Percentiles rank a stretch among this genome's conserved stretches.
phyloP scores from a whole-genome alignment of 768 basidiomycete species.

The Suillus cothurnatus region DNA sequence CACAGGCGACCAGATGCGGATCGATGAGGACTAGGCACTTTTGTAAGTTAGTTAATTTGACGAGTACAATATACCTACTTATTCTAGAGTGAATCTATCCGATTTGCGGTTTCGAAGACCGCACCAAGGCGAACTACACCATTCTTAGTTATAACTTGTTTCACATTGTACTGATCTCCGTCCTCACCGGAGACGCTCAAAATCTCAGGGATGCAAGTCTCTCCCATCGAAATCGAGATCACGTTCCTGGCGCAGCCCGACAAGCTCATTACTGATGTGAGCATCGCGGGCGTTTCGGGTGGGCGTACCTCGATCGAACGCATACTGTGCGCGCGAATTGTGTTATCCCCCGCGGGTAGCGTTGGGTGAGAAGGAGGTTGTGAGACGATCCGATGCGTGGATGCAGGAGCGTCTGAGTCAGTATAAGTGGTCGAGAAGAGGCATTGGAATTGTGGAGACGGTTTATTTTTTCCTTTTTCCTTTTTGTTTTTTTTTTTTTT shows the following conservation, averaged over 20 bases:
- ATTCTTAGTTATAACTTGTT: slow-evolving; percentile 20
- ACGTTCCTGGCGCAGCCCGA: slow-evolving; percentile 57
- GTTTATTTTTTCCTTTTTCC: too few species aligned
- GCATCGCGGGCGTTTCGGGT: slow-evolving; percentile 65
- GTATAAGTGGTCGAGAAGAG: too few species aligned
- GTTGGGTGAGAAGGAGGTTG: too few species aligned
- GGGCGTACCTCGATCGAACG: slow-evolving; percentile 45
- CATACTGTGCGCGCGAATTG: slow-evolving; percentile 73
- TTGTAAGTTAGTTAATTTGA: too few species aligned
- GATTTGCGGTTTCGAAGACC: slow-evolving; percentile 49
- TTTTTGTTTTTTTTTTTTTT: too few species aligned
- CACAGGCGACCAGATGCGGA: too few species aligned
- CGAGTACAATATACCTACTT: too few species aligned
- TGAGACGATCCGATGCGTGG: too few species aligned
- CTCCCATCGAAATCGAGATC: slow-evolving; percentile 70
- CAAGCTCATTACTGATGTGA: slow-evolving; percentile 57
- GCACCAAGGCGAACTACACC: slow-evolving; percentile 52
- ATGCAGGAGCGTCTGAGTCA: too few species aligned
- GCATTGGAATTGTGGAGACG: too few species aligned
- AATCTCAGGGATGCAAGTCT: slow-evolving; percentile 72
- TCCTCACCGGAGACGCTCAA: slow-evolving; percentile 63
- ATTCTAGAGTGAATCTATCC: too few species aligned
- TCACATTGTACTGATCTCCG: not conserved
- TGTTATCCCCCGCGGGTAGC: slow-evolving; percentile 21
- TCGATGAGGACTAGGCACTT: too few species aligned